Evolutionary conservation across 805 yeast genomes (phyloP), one percentile per base, ranked within the genome.

Genomic region (Candida nemodendra): DNA sequence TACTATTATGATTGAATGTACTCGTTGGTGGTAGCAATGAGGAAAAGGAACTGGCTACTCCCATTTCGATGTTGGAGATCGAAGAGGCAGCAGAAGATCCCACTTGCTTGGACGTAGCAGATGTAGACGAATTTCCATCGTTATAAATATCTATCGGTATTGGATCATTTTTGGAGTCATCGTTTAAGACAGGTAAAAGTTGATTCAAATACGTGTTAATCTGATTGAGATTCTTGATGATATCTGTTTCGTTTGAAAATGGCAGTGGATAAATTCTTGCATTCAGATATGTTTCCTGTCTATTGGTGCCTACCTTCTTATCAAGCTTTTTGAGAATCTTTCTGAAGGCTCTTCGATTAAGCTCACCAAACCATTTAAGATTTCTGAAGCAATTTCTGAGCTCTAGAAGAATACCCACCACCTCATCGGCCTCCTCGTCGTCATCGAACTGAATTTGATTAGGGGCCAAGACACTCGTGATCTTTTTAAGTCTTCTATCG

Each of bases 341-440:
- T 37, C 80, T 75, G 51, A 89, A 85, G 0, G 96, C 98, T 44
- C 95, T 79, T 56, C 84, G 86, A 67, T 90, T 90, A 52, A 90
- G 76, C 56, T 91, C 97, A 17, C 95, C 95, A 59, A 77, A 90
- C 96, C 97, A 91, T 59, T 86, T 89, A 56, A 90, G 69, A 61
- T 89, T 89, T 40, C 96, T 72, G 44, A 84, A 77, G 42, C 79
- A 78, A 13, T 83, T 72, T 32, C 95, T 72, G 37, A 88, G 68
- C 59, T 89, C 96, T 16, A 88, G 67, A 26, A 90, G 64, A 14
- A 88, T 81, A 16, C 76, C 78, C 21, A 78, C 62, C 24, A 83
- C 65, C 49, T 84, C 90, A 34, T 78, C 82, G 2, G 70, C 69
- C 40, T 82, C 88, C 39, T 74, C 77, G 9, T 60, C 65, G 35